Percentiles rank a stretch among this genome's conserved stretches.
These are phyloP conservation scores for Pestalotiopsis sp. DNA, from an alignment of 2,329 filamentous ascomycete species.

Conservation along the genomic window DNA sequence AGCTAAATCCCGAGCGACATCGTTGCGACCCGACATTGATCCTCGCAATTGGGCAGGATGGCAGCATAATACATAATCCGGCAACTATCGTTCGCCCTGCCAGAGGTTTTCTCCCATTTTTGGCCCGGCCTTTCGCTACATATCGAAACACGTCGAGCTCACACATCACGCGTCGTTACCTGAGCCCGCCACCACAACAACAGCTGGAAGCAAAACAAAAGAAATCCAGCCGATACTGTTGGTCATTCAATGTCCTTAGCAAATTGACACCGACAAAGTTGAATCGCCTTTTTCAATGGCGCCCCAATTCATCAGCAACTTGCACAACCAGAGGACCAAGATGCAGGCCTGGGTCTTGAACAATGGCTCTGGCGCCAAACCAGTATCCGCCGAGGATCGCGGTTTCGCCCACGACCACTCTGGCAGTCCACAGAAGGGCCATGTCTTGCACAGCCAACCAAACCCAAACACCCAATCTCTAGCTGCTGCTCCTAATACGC, in stretches of 20 bases:
- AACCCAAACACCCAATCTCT: conserved; percentile 18
- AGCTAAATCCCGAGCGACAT: conserved; percentile 18
- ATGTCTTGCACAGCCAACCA: conserved; percentile 20
- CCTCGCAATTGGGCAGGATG: conserved; percentile 31
- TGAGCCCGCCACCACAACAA: not conserved
- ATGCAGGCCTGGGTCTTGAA: conserved; percentile 38
- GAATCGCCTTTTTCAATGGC: conserved; percentile 26
- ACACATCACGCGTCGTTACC: conserved; percentile 11
- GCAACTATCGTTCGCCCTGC: conserved; percentile 24
- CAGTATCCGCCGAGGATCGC: conserved; percentile 19
- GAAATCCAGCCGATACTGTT: not conserved
- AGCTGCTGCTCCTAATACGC: conserved; percentile 6
- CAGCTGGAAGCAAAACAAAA: conserved; percentile 6
- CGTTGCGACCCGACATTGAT: conserved; percentile 32
- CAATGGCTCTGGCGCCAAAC: conserved; percentile 26
- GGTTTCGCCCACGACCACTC: conserved; percentile 24
- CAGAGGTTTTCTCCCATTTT: conserved; percentile 17
- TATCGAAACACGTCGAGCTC: conserved; percentile 24
- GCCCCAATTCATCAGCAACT: conserved; percentile 24
- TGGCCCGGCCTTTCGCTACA: conserved; percentile 14
- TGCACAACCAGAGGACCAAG: conserved; percentile 32
- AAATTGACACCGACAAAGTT: conserved; percentile 14
- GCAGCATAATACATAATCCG: conserved; percentile 32
- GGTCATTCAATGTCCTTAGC: not conserved
- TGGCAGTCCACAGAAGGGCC: conserved; percentile 24